Conservation (phyloP, 805 yeast species). For the Candida alai region DNA sequence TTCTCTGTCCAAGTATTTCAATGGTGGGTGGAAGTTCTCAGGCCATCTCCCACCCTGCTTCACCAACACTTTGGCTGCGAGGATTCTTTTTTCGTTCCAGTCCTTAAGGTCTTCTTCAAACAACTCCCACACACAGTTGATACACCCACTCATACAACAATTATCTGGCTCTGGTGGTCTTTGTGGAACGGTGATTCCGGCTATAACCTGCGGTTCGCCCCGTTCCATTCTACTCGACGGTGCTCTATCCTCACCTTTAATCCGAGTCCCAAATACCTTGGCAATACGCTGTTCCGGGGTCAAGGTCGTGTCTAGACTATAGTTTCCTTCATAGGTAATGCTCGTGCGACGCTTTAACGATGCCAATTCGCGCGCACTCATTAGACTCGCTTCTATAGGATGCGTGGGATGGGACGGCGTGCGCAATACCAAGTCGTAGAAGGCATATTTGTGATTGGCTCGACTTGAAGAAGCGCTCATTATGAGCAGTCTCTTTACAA, state of each 20-base stretch:
- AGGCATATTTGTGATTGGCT: slow-evolving; percentile 18
- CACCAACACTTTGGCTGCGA: slow-evolving; percentile 48
- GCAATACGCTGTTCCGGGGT: slow-evolving; percentile 47
- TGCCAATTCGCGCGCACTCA: slow-evolving; percentile 17
- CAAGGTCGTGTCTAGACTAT: slow-evolving; percentile 18
- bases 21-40: slow-evolving; percentile 38
- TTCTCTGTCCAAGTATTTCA: slow-evolving; percentile 23
- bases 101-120: slow-evolving; percentile 83
- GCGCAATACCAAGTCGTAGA: slow-evolving; percentile 34
- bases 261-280: slow-evolving; percentile 52
- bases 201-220: slow-evolving; percentile 35
- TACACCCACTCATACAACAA: slow-evolving; percentile 97
- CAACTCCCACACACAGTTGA: slow-evolving; percentile 95
- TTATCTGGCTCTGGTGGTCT: slow-evolving; percentile 88
- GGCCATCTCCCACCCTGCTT: slow-evolving; percentile 44
- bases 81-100: slow-evolving; percentile 61
- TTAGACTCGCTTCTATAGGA: slow-evolving; percentile 29
- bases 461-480: slow-evolving; percentile 1
- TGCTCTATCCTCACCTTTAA: slow-evolving; percentile 48
- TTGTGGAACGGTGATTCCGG: slow-evolving; percentile 76
- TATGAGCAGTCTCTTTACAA: slow-evolving; percentile 1
- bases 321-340: slow-evolving; percentile 31
- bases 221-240: slow-evolving; percentile 33
- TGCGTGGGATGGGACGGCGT: slow-evolving; percentile 32
- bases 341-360: slow-evolving; percentile 18